phyloP scores from a whole-genome alignment of 257 asterid species.

The Vinca minor region DNA sequence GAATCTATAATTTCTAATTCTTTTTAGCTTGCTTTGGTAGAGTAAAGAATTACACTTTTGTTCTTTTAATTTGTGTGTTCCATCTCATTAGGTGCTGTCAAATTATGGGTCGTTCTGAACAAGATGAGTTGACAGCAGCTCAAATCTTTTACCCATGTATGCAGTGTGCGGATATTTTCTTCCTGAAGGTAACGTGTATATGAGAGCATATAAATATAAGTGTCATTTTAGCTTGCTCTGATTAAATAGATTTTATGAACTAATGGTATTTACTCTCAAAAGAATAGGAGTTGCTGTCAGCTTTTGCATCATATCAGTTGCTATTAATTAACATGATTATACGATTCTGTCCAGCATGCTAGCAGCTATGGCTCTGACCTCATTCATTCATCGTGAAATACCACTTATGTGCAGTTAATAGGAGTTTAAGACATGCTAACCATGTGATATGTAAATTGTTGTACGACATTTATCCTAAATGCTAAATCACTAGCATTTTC shows the following conservation, averaged over 20 bases:
- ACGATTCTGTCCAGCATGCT: neutral
- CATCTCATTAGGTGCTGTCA: conserved; percentile 52
- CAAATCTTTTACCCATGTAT: conserved; percentile 89
- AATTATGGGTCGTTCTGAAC: conserved; percentile 81
- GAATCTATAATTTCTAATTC: neutral
- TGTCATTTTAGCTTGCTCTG: neutral
- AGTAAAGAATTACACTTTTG: neutral
- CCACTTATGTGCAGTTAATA: neutral
- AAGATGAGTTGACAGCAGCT: conserved; percentile 73
- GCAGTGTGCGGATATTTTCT: conserved; percentile 89
- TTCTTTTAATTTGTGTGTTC: neutral
- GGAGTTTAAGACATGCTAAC: neutral
- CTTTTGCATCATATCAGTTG: neutral
- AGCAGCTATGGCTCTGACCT: neutral
- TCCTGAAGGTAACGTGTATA: conserved; percentile 50
- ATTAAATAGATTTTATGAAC: neutral
- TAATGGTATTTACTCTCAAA: neutral
- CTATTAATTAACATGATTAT: neutral
- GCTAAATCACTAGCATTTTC: neutral
- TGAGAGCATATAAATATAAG: neutral
- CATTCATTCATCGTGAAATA: neutral
- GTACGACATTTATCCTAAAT: neutral
- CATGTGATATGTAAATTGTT: neutral
- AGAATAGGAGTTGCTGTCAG: neutral
- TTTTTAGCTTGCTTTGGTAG: neutral